These are phyloP conservation scores for Fusarium camptoceras DNA, from an alignment of 2,329 filamentous ascomycete genomes.

Conservation along the genomic window DNA sequence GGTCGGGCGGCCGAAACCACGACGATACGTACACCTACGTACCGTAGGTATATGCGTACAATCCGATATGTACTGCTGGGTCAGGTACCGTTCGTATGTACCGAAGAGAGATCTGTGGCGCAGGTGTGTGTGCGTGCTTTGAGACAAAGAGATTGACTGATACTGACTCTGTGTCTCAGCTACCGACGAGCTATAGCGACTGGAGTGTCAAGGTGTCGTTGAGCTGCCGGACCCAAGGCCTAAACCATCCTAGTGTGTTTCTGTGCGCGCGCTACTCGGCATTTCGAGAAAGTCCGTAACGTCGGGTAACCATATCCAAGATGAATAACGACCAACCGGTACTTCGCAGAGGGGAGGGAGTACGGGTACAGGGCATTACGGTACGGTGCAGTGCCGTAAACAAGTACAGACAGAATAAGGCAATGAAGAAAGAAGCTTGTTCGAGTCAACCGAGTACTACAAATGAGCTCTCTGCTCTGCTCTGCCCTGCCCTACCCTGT, in stretches of 20 bases:
- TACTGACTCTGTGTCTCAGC: constrained; percentile 19
- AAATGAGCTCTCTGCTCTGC: not conserved
- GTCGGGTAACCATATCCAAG: constrained; percentile 32
- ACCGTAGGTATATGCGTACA: not conserved
- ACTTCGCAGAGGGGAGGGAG: not conserved
- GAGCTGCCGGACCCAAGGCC: constrained; percentile 23
- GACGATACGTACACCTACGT: not conserved
- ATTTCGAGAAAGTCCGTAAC: constrained; percentile 25
- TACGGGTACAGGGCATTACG: not conserved
- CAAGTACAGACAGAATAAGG: not conserved
- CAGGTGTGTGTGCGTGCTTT: constrained; percentile 1
- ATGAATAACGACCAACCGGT: constrained; percentile 5
- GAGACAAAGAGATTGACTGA: constrained; percentile 12
- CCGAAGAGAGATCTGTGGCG: constrained; percentile 33
- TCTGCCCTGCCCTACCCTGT: not conserved
- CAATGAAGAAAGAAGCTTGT: not conserved
- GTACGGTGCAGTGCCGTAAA: not conserved
- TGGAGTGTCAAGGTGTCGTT: constrained; percentile 20
- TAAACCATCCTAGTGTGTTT: constrained; percentile 23
- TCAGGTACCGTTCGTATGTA: constrained; percentile 13
- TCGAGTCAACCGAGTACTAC: not conserved
- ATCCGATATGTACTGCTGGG: constrained; percentile 1
- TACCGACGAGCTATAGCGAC: constrained; percentile 7
- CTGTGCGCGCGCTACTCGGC: constrained; percentile 15
- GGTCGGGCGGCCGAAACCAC: constrained; percentile 27